Evolutionary conservation across 495 filamentous ascomycete genomes (phyloP).

Genomic region (Achaetomiella virescens): DNA sequence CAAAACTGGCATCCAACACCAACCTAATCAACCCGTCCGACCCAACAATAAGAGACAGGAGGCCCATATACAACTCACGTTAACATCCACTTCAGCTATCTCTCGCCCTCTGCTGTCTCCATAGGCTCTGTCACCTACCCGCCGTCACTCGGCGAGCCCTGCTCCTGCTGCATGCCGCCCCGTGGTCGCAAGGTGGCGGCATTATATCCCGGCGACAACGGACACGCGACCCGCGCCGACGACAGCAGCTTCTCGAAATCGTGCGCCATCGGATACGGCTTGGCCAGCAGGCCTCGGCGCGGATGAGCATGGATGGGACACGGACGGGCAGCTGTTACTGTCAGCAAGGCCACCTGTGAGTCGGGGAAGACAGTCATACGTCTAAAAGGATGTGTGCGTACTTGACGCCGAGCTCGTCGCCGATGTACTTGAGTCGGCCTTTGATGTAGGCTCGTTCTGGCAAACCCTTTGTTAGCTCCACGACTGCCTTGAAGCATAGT

Average conservation of each 20-base stretch:
- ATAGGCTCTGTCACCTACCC: neutral
- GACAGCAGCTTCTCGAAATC: constrained; percentile 31
- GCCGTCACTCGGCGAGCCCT: constrained; percentile 1
- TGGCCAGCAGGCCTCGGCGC: constrained; percentile 38
- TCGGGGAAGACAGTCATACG: constrained; percentile 24
- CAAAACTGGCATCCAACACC: neutral
- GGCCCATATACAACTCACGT: neutral
- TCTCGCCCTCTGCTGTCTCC: neutral
- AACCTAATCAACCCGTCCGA: neutral
- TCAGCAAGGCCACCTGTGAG: neutral
- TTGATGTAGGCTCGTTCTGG: constrained; percentile 39
- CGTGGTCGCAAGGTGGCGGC: constrained; percentile 35
- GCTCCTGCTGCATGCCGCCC: constrained; percentile 35
- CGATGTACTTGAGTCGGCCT: constrained; percentile 43
- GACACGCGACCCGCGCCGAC: constrained; percentile 7
- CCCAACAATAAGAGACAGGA: neutral
- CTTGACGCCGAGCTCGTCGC: constrained; percentile 40
- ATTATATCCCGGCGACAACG: constrained; percentile 18
- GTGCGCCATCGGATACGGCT: constrained; percentile 26
- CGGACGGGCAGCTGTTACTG: constrained; percentile 25
- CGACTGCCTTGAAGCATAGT: neutral
- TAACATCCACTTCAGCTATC: constrained; percentile 9
- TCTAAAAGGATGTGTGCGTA: constrained; percentile 43
- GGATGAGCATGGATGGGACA: constrained; percentile 49
- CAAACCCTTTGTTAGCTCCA: neutral